A percentile compares a stretch with the other conserved stretches of the same genome.
Conservation (phyloP, 306 rosid species). For the Dryas drummondii region DNA sequence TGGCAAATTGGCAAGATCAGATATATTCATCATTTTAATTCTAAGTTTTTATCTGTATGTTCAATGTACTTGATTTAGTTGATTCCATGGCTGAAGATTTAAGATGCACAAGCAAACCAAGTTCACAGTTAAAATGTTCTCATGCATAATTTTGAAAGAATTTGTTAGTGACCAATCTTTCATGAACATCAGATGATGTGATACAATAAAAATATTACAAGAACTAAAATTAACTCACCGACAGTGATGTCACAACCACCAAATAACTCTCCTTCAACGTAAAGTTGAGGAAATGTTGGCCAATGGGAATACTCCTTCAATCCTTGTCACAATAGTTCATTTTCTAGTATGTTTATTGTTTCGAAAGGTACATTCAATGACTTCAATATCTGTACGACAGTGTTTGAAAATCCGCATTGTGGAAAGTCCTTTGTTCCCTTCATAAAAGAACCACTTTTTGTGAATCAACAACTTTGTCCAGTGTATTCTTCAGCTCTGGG, state of each 20-base stretch:
- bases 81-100: background rate
- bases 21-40: background rate
- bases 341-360: conserved; percentile 69
- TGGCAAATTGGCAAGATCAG: background rate
- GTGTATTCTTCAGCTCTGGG: conserved; percentile 78
- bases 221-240: conserved; percentile 50
- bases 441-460: conserved; percentile 81
- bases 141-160: background rate
- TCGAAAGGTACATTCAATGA: conserved; percentile 76
- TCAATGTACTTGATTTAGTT: background rate
- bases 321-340: conserved; percentile 78
- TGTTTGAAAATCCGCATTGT: conserved; percentile 94
- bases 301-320: conserved; percentile 79
- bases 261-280: conserved; percentile 92
- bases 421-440: conserved; percentile 94
- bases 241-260: conserved; percentile 99
- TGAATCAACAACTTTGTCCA: conserved; percentile 83
- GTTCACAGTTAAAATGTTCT: background rate
- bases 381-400: conserved; percentile 85
- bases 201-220: background rate
- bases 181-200: background rate
- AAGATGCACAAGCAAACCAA: background rate
- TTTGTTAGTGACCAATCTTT: background rate
- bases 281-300: conserved; percentile 98
- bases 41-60: background rate